These are phyloP conservation scores for Xylariales sp. DNA, from an alignment of 2,329 filamentous ascomycete species.

Conservation along the genomic window DNA sequence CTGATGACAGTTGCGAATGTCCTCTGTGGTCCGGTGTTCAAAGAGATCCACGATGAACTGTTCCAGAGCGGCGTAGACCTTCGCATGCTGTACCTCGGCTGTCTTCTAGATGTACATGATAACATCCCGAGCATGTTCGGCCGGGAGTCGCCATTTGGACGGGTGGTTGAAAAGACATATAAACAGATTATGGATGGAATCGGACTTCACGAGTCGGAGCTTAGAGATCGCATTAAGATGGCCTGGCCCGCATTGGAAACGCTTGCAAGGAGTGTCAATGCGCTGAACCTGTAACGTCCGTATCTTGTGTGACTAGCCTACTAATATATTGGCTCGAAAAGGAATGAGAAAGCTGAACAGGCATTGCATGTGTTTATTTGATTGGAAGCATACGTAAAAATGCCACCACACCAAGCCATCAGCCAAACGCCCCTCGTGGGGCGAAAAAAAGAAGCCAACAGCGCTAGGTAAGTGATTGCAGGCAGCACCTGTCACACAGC, in stretches of 20 bases:
- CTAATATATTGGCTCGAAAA: too few species aligned
- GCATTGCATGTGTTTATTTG: too few species aligned
- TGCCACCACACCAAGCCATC: too few species aligned
- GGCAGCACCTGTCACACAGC: too few species aligned
- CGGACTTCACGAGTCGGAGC: slow-evolving; percentile 12
- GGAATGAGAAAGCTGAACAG: background rate
- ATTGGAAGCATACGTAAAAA: too few species aligned
- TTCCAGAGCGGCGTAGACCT: slow-evolving; percentile 16
- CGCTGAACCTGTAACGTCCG: slow-evolving; percentile 9
- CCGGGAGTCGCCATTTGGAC: slow-evolving; percentile 16
- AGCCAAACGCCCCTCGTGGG: too few species aligned
- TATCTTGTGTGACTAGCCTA: too few species aligned
- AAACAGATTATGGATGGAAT: slow-evolving; percentile 18
- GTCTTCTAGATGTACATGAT: slow-evolving; percentile 20
- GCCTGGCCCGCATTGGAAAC: slow-evolving; percentile 15
- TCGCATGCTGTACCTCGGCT: slow-evolving; percentile 18
- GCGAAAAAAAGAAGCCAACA: too few species aligned
- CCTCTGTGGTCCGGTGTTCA: slow-evolving; percentile 13
- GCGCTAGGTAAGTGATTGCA: too few species aligned
- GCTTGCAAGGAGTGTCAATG: slow-evolving; percentile 12
- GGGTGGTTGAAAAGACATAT: slow-evolving; percentile 17
- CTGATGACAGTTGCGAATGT: slow-evolving; percentile 19
- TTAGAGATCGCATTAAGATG: slow-evolving; percentile 13
- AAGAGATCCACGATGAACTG: slow-evolving; percentile 17
- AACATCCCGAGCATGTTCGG: slow-evolving; percentile 17